Base-by-base conservation (phyloP, 176 grass and related monocot genomes). In the Elaeis guineensis region DNA sequence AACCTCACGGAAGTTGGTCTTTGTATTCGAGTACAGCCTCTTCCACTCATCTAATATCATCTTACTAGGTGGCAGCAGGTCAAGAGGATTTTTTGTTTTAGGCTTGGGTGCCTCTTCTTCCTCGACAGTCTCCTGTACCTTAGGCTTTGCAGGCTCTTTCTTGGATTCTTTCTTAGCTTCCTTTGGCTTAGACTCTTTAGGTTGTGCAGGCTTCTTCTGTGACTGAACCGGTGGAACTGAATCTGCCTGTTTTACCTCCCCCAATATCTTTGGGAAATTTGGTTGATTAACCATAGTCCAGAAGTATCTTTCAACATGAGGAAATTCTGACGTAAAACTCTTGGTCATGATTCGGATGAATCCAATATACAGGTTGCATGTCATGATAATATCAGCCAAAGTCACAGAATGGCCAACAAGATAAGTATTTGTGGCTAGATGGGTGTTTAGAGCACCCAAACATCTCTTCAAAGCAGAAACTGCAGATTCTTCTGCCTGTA, bases 1-100 rank as follows among this genome's bases (percentile, higher is more conserved):
- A 69, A 95, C 82, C 73, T 89, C 90, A 1, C 63, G 85, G 71
- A 89, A 95, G 55, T 95, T 95, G 29, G 85, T 95, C 65, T 95
- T 89, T 0, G 82, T 95, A 66, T 95, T 95, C 1, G 90, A 89
- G 61, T 95, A 89, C 3, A 95, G 12, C 59, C 82, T 83, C 79
- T 95, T 95, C 90, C 90, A 95, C 30, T 95, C 90, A 62, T 95
- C 90, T 25, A 95, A 79, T 55, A 95, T 60, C 90, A 95, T 95
- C 70, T 80, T 89, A 59, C 90, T 95, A 14, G 86, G 86, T 23
- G 90, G 86, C 20, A 95, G 79, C 77, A 83, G 63, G 67, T 95
- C 90, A 17, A 95, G 75, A 24, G 90, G 79, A 66, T 95, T 95
- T 58, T 95, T 95, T 0, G 79, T 69, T 44, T 95, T 95, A 17